These are phyloP conservation scores for Saccharomycopsis fermentans DNA, from an alignment of 805 yeast genomes.

Conservation along the genomic window DNA sequence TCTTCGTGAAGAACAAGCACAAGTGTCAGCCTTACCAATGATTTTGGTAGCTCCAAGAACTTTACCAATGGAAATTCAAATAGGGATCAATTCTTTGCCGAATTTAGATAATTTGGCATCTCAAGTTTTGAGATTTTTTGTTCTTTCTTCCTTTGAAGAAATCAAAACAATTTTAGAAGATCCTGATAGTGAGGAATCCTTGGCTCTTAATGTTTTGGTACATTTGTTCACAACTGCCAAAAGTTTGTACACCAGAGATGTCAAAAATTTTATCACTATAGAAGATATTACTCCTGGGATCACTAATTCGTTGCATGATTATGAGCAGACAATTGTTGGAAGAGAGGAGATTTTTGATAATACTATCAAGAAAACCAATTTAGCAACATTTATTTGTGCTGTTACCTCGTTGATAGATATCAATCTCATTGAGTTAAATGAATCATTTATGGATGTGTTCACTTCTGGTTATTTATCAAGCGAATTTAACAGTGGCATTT, in stretches of 20 bases:
- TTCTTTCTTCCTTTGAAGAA: conserved; percentile 41
- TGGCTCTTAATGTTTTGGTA: conserved; percentile 17
- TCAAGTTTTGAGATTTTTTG: conserved; percentile 65
- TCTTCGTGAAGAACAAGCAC: conserved; percentile 28
- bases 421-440: conserved; percentile 80
- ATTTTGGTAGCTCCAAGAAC: conserved; percentile 46
- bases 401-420: conserved; percentile 75
- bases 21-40: conserved; percentile 51
- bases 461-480: conserved; percentile 8
- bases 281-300: conserved; percentile 62
- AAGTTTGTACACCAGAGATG: conserved; percentile 16
- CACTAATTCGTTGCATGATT: conserved; percentile 37
- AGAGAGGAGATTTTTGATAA: conserved; percentile 52
- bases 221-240: conserved; percentile 14
- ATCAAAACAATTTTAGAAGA: conserved; percentile 52
- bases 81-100: conserved; percentile 59
- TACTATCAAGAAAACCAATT: conserved; percentile 71
- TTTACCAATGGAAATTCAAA: conserved; percentile 51
- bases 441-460: conserved; percentile 75
- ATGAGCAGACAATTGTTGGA: conserved; percentile 26
- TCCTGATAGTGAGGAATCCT: conserved; percentile 31
- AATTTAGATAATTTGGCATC: conserved; percentile 73
- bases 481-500: conserved; percentile 6
- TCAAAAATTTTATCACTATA: conserved; percentile 62
- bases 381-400: conserved; percentile 83